Conservation (phyloP, 768 basidiomycete species). For the Lanmaoa rubissima region DNA sequence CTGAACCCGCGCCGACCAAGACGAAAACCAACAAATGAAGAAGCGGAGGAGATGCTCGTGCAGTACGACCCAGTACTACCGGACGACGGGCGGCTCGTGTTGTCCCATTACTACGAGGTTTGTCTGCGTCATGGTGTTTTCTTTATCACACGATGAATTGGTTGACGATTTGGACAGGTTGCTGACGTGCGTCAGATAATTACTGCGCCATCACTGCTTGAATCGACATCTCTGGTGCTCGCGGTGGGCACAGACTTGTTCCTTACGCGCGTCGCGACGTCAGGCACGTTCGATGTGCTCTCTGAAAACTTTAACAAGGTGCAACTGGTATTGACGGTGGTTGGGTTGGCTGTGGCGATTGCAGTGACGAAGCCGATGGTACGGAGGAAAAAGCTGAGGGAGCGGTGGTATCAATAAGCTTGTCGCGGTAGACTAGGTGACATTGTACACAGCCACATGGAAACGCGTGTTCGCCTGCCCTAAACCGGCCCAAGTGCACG, state of each 20-base stretch:
- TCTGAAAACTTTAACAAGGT: conserved; percentile 91
- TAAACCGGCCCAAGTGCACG: not conserved
- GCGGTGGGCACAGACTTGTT: conserved; percentile 89
- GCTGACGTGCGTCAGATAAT: conserved; percentile 65
- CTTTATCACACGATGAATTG: not conserved
- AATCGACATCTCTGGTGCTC: conserved; percentile 89
- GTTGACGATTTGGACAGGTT: conserved; percentile 45
- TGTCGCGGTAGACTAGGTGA: not conserved
- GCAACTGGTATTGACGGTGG: conserved; percentile 83
- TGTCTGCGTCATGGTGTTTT: conserved; percentile 26
- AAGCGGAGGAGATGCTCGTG: conserved; percentile 82
- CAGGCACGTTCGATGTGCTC: conserved; percentile 89
- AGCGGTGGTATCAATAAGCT: conserved; percentile 59
- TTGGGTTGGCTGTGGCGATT: conserved; percentile 71
- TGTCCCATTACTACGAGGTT: conserved; percentile 59
- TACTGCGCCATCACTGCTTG: conserved; percentile 81
- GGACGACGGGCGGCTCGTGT: conserved; percentile 57
- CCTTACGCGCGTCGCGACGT: conserved; percentile 79
- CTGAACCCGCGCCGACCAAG: conserved; percentile 83
- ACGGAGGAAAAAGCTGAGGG: conserved; percentile 57
- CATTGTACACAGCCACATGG: conserved; percentile 13
- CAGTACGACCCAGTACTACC: conserved; percentile 81
- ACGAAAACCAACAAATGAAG: conserved; percentile 70
- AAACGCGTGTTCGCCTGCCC: conserved; percentile 29
- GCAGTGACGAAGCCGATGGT: conserved; percentile 83